Conservation (phyloP, 1,284 basidiomycete genomes). For the Cryptococcus sp. region DNA sequence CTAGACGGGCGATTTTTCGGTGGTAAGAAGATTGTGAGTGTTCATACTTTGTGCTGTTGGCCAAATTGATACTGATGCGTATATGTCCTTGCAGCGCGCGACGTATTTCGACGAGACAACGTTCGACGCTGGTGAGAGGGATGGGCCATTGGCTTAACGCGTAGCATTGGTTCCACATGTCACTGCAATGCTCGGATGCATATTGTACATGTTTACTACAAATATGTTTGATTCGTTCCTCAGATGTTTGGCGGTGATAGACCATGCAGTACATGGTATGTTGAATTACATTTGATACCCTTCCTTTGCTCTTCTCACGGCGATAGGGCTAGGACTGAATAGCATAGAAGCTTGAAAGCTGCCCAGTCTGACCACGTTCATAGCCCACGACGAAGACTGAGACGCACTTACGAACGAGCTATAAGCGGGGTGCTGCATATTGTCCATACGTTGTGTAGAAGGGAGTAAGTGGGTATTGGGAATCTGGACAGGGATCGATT, state of each 20-base stretch:
- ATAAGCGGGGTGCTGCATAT: too few species aligned
- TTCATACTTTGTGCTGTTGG: background rate
- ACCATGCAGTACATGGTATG: background rate
- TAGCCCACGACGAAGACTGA: conserved; percentile 23
- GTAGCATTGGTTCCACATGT: background rate
- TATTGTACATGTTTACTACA: background rate
- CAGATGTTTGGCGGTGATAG: background rate
- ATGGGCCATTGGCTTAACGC: conserved; percentile 27
- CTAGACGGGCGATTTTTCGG: conserved; percentile 89
- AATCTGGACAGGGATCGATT: background rate
- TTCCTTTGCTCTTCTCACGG: conserved; percentile 19
- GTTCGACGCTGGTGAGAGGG: conserved; percentile 54
- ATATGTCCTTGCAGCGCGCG: conserved; percentile 55
- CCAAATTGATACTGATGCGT: background rate
- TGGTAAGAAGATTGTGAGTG: conserved; percentile 67
- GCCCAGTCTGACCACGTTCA: conserved; percentile 33
- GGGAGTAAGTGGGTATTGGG: background rate
- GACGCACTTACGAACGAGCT: background rate
- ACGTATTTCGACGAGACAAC: conserved; percentile 73
- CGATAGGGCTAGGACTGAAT: conserved; percentile 40
- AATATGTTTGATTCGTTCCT: background rate
- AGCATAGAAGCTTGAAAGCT: conserved; percentile 37
- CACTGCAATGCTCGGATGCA: background rate
- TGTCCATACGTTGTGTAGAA: too few species aligned
- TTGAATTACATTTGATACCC: background rate